Evolutionary conservation across 805 yeast species (phyloP).

Genomic region (Saturnispora kantuleensis): DNA sequence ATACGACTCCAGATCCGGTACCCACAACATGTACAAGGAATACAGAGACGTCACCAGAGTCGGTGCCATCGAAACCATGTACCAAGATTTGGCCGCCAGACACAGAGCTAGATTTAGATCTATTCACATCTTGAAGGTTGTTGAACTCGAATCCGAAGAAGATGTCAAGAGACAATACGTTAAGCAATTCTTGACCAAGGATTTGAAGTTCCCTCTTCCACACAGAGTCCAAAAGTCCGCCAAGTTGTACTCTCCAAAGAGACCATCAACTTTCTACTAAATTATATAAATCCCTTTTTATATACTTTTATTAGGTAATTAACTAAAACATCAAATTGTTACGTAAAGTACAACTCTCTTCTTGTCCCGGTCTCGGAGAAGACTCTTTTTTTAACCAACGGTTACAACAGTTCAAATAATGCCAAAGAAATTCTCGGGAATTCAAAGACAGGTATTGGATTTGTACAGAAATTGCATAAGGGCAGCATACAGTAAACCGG

Average conservation of each 20-base stretch:
- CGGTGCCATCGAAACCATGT: conserved; percentile 96
- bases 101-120: conserved; percentile 99
- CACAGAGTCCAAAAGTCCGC: conserved; percentile 95
- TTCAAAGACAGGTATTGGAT: conserved; percentile 43
- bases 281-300: conserved; percentile 12
- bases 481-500: conserved; percentile 36
- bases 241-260: conserved; percentile 80
- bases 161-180: conserved; percentile 99
- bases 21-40: conserved; percentile 99
- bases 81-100: conserved; percentile 99
- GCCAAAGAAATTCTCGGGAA: conserved; percentile 29
- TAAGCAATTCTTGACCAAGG: conserved; percentile 91
- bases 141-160: conserved; percentile 93
- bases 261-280: conserved; percentile 97
- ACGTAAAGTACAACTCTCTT: not conserved
- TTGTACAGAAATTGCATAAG: conserved; percentile 41
- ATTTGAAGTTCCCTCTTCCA: conserved; percentile 99
- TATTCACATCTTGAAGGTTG: conserved; percentile 98
- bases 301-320: conserved; percentile 5
- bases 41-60: conserved; percentile 99
- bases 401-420: not conserved
- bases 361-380: not conserved
- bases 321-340: conserved; percentile 4
- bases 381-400: not conserved
- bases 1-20: conserved; percentile 99